Percentiles rank a stretch among this genome's conserved stretches.
Conservation (phyloP, 257 asterid species). For the Eustoma russellianum region DNA sequence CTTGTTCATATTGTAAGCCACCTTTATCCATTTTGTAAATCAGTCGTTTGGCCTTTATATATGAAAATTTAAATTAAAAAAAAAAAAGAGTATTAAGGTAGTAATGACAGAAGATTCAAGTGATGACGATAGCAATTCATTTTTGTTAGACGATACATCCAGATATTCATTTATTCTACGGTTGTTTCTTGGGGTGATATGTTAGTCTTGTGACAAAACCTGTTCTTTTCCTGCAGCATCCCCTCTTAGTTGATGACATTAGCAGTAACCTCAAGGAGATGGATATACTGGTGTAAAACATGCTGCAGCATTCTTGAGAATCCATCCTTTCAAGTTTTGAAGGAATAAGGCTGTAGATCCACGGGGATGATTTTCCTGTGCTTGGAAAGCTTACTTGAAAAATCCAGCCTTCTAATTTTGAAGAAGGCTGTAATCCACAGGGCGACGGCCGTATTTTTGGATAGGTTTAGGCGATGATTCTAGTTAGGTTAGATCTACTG, state of each 20-base stretch:
- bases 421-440: conserved; percentile 19
- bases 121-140: conserved; percentile 36
- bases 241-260: conserved; percentile 63
- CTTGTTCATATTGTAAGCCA: too few relatives aligned
- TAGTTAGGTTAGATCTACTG: conserved; percentile 15
- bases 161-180: conserved; percentile 24
- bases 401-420: conserved; percentile 65
- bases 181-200: not conserved
- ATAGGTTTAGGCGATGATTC: conserved; percentile 3
- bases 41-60: too few relatives aligned
- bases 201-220: not conserved
- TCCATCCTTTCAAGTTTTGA: conserved; percentile 65
- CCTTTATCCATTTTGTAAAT: too few relatives aligned
- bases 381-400: conserved; percentile 1
- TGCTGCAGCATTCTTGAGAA: conserved; percentile 51
- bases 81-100: conserved; percentile 40
- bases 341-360: conserved; percentile 32
- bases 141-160: conserved; percentile 56
- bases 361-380: not conserved
- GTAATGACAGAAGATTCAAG: conserved; percentile 31
- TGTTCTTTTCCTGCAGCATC: conserved; percentile 33
- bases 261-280: conserved; percentile 40
- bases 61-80: too few relatives aligned
- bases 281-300: conserved; percentile 62
- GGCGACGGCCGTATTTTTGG: not conserved